Base-by-base conservation (phyloP, 2,329 filamentous ascomycete species). In the Stagonosporopsis tanaceti region DNA sequence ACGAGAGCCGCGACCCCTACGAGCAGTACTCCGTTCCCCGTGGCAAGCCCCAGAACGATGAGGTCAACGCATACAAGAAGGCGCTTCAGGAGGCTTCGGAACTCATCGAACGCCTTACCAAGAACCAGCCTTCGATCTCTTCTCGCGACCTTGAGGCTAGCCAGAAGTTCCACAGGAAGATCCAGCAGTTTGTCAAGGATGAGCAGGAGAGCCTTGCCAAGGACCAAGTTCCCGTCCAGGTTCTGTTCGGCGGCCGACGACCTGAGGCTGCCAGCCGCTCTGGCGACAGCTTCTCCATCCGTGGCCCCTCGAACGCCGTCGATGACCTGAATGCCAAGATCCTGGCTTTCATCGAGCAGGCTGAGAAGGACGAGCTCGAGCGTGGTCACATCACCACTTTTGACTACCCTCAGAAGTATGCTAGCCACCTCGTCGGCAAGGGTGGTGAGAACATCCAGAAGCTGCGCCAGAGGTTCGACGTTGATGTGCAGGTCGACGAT, bases 381-480 rank as follows among this genome's bases (percentile, higher is more conserved):
- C 91, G 94, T 58, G 93, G 92, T 41, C 96, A 93, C 78, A 93
- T 87, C 2, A 81, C 91, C 57, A 87, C 85, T 25, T 98, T 98
- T 66, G 92, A 97, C 62, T 99, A 97, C 80, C 94, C 94, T 7
- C 91, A 97, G 74, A 96, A 97, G 78, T 96, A 88, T 72, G 93
- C 93, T 62, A 97, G 97, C 76, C 90, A 96, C 74, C 85, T 90
- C 24, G 89, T 90, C 60, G 87, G 87, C 57, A 85, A 85, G 70
- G 82, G 83, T 37, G 87, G 87, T 48, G 86, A 88, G 68, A 89
- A 89, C 74, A 89, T 90, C 75, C 87, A 87, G 72, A 87, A 87
- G 67, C 78, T 89, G 42, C 85, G 87, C 30, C 87, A 90, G 39
- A 87, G 89, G 69, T 88, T 88, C 57, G 88, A 90, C 70, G 87